Evolutionary conservation across 2,329 filamentous ascomycete genomes (phyloP).

Genomic region (Pseudocercospora vitis): DNA sequence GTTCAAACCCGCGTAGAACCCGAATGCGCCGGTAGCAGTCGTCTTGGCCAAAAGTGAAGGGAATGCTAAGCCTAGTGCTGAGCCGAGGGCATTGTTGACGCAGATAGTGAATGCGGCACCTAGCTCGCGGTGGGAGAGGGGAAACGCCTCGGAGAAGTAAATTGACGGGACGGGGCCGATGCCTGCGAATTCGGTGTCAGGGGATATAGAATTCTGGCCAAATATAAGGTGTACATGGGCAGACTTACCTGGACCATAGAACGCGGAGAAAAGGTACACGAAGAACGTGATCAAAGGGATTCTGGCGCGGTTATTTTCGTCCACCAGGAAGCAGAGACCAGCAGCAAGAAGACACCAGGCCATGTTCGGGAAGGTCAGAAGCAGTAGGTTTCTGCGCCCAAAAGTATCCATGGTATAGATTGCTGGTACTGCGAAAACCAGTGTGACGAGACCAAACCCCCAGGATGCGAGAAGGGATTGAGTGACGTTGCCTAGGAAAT

Average conservation of each 20-base stretch:
- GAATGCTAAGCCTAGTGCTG: slow-evolving; percentile 53
- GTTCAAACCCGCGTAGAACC: slow-evolving; percentile 62
- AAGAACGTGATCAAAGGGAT: slow-evolving; percentile 38
- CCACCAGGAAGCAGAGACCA: slow-evolving; percentile 56
- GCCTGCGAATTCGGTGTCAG: slow-evolving; percentile 19
- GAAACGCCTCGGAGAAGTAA: slow-evolving; percentile 40
- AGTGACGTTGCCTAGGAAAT: too few species aligned
- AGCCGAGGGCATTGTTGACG: slow-evolving; percentile 47
- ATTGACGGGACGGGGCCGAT: slow-evolving; percentile 36
- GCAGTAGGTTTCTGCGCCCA: slow-evolving; percentile 53
- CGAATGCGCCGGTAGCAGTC: slow-evolving; percentile 57
- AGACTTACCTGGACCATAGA: slow-evolving; percentile 32
- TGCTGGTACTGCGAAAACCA: slow-evolving; percentile 59
- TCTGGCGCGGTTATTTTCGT: slow-evolving; percentile 35
- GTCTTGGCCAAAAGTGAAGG: slow-evolving; percentile 50
- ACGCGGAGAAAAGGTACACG: slow-evolving; percentile 34
- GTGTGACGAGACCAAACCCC: slow-evolving; percentile 60
- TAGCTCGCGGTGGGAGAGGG: slow-evolving; percentile 35
- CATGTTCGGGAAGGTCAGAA: slow-evolving; percentile 54
- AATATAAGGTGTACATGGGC: slow-evolving; percentile 11
- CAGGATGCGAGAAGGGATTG: slow-evolving; percentile 56
- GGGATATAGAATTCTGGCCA: not conserved
- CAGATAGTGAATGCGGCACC: slow-evolving; percentile 32
- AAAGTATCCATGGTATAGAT: slow-evolving; percentile 54
- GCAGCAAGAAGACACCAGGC: slow-evolving; percentile 49